Evolutionary conservation across 768 basidiomycete genomes (phyloP), one percentile per base, ranked within the genome.

Genomic region (Mycena galericulata): DNA sequence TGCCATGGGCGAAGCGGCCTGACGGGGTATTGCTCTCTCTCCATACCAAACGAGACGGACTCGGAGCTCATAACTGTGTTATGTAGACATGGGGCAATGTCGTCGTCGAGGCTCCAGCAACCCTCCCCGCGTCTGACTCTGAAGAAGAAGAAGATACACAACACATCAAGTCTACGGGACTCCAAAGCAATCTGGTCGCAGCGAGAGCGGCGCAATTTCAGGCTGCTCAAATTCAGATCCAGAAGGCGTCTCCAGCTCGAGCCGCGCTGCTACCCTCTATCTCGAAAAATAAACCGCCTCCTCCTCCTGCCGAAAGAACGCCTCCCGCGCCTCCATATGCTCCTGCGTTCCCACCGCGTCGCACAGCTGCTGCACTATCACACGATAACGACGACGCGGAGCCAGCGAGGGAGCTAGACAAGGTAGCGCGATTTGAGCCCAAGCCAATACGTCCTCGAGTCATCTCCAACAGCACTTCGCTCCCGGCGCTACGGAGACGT

Each of bases 1-100:
- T 68, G 67, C 67, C 67, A 62, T 68, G 67, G 67, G 67, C 43
- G n/a, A 68, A 68, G 34, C 61, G 67, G 7, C 54, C 67, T 22
- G 67, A 68, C 55, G 67, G 67, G 67, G 67, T 68, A 63, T 45
- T 51, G 60, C 61, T 62, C 41, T 26, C 60, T 57, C 49, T 57
- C 40, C 67, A 32, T 55, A 29, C 36, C 54, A 40, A 65, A 65
- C 27, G 41, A 47, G 43, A 50, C 34, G 55, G 38, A 66, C 46
- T 43, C 45, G 36, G 30, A 57, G 40, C 67, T 63, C 54, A 62
- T 58, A 62, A 46, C 54, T 63, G 38, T 68, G 46, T 43, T 55
- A 43, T 46, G 29, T 54, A 68, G 67, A 68, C 67, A 43, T 68
- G 67, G 67, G 67, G 67, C 43, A 68, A 68, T 51, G 56, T 61